Conservation (phyloP, 139 green algal genomes). For the Tetradesmus lagerheimii region DNA sequence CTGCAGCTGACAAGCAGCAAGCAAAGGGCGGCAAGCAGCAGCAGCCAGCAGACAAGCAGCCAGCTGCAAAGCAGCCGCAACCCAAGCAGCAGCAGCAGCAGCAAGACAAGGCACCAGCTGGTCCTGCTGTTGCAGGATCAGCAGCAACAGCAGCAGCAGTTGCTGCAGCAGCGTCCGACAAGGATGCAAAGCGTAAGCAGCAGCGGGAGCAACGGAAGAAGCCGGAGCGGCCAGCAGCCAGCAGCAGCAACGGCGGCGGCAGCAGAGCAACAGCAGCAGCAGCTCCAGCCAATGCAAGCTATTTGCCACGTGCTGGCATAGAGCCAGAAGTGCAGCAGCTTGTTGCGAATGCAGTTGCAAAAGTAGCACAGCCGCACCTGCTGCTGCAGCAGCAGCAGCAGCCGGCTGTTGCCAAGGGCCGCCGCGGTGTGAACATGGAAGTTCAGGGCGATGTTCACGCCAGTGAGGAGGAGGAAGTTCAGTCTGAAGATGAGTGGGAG, state of each 20-base stretch:
- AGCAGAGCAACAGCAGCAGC: background rate
- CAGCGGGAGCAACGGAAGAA: background rate
- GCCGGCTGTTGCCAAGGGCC: background rate
- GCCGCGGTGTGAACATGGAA: background rate
- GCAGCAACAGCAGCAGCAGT: background rate
- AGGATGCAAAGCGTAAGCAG: background rate
- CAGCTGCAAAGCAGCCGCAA: background rate
- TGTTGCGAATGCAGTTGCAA: conserved; percentile 20
- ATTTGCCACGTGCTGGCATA: background rate
- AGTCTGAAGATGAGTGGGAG: background rate
- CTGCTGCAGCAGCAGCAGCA: background rate
- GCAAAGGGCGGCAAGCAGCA: conserved; percentile 1
- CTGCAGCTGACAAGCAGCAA: background rate
- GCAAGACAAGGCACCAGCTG: background rate
- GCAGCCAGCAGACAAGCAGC: background rate
- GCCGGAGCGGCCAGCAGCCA: background rate
- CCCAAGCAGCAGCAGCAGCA: background rate
- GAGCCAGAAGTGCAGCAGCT: conserved; percentile 37
- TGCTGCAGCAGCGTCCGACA: background rate
- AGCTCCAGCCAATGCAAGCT: background rate
- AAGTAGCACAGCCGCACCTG: background rate
- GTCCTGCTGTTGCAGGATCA: background rate
- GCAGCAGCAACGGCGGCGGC: background rate
- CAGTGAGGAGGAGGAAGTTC: background rate
- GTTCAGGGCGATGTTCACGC: background rate